These are phyloP conservation scores for Cucumis hystrix DNA, from an alignment of 306 rosid genomes.

Conservation along the genomic window DNA sequence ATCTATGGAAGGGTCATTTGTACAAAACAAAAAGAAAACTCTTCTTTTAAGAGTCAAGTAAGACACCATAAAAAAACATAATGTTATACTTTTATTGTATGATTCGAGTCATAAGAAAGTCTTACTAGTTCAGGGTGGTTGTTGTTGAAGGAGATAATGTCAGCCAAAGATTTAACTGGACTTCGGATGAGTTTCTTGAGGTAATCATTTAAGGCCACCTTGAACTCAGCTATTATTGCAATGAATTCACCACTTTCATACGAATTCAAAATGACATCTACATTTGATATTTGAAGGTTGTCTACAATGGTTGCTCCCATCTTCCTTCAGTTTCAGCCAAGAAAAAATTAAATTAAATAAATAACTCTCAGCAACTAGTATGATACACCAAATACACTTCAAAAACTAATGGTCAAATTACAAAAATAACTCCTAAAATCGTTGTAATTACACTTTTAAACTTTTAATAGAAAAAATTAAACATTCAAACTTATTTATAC, in stretches of 20 bases:
- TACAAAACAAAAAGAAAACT: too few species aligned
- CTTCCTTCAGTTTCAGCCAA: conserved; percentile 21
- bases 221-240: conserved; percentile 29
- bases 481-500: too few species aligned
- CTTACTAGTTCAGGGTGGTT: conserved; percentile 14
- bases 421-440: too few species aligned
- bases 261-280: conserved; percentile 18
- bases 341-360: background rate
- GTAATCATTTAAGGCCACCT: conserved; percentile 28
- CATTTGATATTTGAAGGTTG: conserved; percentile 38
- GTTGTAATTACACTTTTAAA: too few species aligned
- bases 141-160: conserved; percentile 41
- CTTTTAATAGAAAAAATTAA: too few species aligned
- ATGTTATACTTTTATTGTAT: too few species aligned
- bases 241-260: conserved; percentile 20
- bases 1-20: too few species aligned
- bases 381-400: too few species aligned
- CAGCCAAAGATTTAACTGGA: conserved; percentile 39
- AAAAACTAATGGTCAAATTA: too few species aligned
- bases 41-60: too few species aligned
- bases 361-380: background rate
- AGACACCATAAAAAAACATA: too few species aligned
- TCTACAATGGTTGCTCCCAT: conserved; percentile 52
- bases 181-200: conserved; percentile 30
- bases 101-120: background rate